Base-by-base conservation (phyloP, 2,329 filamentous ascomycete genomes). In the Verticillium nubilum region DNA sequence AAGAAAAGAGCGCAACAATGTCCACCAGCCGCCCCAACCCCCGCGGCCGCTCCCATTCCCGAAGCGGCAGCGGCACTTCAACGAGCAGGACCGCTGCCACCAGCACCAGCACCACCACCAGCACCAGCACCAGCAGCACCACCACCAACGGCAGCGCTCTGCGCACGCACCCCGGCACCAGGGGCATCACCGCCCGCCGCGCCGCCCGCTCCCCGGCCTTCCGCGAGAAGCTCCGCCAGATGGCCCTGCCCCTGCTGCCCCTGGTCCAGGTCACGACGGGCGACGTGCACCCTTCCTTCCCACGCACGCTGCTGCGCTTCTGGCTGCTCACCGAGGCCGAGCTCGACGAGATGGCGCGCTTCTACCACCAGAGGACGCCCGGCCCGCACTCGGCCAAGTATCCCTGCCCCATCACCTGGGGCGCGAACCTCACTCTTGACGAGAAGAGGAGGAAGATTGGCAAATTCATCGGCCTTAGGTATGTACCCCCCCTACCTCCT, bases 401-500 rank as follows among this genome's bases (percentile, higher is more conserved):
- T 70, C 89, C 89, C 0, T 86, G 84, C 64, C 85, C 83, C n/a
- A 82, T 92, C 68, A 72, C 77, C 58, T 92, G 88, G 89, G 70
- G 73, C 2, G 71, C 72, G 5, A 73, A 79, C 61, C 71, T 86
- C 61, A 73, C 77, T 2, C 70, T 87, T 27, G 83, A 86, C 71
- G 81, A 92, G 69, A 92, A 92, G 78, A 80, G 89, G 62, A 78
- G 88, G 62, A 86, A 86, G 73, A 84, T 92, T 69, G 89, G 89
- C 53, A 79, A 83, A 65, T 92, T 92, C 65, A 91, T 92, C 69
- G 89, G 89, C 13, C 75, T 92, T 59, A 75, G 84, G 56, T 88
- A 87, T 2, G 83, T 83, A 66, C 82, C 23, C 64, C 70, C 4
- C 28, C 47, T 25, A 19, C 62, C 7, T 67, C 3, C 35, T 26